Evolutionary conservation across 176 grass and related monocot species (phyloP).

Genomic region (Themeda triandra): DNA sequence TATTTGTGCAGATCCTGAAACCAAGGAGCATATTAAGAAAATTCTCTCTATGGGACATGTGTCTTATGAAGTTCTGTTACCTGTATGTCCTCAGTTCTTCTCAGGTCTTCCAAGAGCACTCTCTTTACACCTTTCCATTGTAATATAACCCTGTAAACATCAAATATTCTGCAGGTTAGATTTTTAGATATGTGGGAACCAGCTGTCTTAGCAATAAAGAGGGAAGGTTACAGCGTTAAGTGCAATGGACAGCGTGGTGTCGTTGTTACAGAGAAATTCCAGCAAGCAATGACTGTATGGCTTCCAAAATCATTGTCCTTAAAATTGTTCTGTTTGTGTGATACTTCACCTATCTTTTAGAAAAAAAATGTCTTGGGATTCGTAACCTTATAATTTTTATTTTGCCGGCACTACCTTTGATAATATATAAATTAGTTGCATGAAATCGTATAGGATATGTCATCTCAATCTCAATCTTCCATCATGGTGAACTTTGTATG

Average conservation of each 20-base stretch:
- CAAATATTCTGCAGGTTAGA: conserved; percentile 54
- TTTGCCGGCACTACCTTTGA: background rate
- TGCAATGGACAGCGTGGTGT: conserved; percentile 64
- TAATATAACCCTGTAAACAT: background rate
- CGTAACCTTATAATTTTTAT: background rate
- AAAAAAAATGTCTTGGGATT: background rate
- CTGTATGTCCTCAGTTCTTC: conserved; percentile 45
- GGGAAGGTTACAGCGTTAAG: conserved; percentile 92
- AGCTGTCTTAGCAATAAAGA: conserved; percentile 86
- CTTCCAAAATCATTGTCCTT: conserved; percentile 6
- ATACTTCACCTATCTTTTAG: too few species aligned
- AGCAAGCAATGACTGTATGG: conserved; percentile 65
- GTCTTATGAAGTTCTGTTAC: conserved; percentile 72
- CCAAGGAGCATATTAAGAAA: conserved; percentile 78
- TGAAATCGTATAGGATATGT: background rate
- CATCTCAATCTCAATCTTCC: conserved; percentile 1
- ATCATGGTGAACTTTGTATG: background rate
- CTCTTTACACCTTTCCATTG: background rate
- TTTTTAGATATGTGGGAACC: conserved; percentile 95
- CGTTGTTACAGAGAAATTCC: conserved; percentile 66
- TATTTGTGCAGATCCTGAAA: conserved; percentile 67
- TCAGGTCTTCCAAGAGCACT: conserved; percentile 8
- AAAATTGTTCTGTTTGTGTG: conserved; percentile 18
- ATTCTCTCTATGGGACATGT: conserved; percentile 72
- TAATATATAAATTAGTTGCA: conserved; percentile 7